Conservation (phyloP, 192 early-diverging fungal species). For the Cetraspora pellucida region DNA sequence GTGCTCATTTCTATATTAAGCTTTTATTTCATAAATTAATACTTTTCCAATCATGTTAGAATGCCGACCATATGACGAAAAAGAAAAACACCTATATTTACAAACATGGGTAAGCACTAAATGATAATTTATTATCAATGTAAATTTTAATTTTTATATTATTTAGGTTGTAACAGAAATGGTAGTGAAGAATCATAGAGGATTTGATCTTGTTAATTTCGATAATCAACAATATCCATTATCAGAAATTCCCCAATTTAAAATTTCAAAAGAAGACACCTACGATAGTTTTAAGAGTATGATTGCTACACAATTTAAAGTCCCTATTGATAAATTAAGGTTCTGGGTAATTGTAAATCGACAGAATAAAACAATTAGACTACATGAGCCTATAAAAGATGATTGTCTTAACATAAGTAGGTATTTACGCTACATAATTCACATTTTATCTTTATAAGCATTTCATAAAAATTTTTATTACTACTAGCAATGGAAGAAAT, state of each 20-base stretch:
- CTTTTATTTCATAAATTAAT: conserved; percentile 29
- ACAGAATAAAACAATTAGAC: conserved; percentile 89
- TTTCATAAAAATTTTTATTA: not conserved
- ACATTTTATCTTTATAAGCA: too few species aligned
- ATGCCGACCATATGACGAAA: too few species aligned
- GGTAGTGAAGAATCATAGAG: conserved; percentile 69
- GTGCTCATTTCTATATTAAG: not conserved
- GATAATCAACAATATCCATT: conserved; percentile 49
- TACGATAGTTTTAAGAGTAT: conserved; percentile 55
- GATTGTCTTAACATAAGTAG: conserved; percentile 50
- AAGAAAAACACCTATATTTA: conserved; percentile 70
- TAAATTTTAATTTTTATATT: not conserved
- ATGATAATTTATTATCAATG: not conserved
- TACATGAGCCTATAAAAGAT: conserved; percentile 69
- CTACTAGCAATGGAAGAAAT: conserved; percentile 45
- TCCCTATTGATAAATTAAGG: conserved; percentile 60
- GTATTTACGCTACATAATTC: conserved; percentile 30
- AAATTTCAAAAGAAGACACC: conserved; percentile 60
- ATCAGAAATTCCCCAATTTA: conserved; percentile 36
- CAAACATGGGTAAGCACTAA: conserved; percentile 53
- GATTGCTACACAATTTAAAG: conserved; percentile 50
- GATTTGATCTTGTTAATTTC: conserved; percentile 86
- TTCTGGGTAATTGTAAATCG: conserved; percentile 87
- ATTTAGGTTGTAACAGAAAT: conserved; percentile 66
- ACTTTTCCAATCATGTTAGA: too few species aligned